These are phyloP conservation scores for Hymenoscyphus salicellus DNA, from an alignment of 2,329 filamentous ascomycete species.

Conservation along the genomic window DNA sequence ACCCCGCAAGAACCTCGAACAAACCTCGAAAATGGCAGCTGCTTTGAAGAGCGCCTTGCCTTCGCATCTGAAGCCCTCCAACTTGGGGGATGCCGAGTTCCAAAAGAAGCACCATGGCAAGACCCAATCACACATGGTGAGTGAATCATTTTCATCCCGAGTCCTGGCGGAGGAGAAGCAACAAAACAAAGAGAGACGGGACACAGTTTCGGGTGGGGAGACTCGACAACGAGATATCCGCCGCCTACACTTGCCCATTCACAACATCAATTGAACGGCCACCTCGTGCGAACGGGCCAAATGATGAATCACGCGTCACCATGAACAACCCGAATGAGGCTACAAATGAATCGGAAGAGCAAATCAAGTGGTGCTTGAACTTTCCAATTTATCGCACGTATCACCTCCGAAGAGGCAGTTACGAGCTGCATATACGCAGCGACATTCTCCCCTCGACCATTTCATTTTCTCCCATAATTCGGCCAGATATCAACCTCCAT, in stretches of 20 bases:
- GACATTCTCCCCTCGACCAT: background rate
- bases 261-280: background rate
- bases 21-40: conserved; percentile 57
- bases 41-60: conserved; percentile 73
- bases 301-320: background rate
- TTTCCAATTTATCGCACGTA: conserved; percentile 23
- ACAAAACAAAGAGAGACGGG: background rate
- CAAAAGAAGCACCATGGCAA: conserved; percentile 75
- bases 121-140: conserved; percentile 81
- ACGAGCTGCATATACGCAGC: conserved; percentile 12
- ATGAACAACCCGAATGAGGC: background rate
- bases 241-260: background rate
- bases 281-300: background rate
- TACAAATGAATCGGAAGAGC: background rate
- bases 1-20: background rate
- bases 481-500: background rate
- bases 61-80: conserved; percentile 66
- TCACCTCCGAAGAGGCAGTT: conserved; percentile 9
- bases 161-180: background rate
- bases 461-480: background rate
- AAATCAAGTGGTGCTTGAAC: conserved; percentile 17
- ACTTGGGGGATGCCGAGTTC: conserved; percentile 42
- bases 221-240: background rate
- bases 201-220: background rate
- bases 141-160: conserved; percentile 39